These are phyloP conservation scores for Ogataea polymorpha DNA, from an alignment of 805 yeast genomes.

Conservation along the genomic window DNA sequence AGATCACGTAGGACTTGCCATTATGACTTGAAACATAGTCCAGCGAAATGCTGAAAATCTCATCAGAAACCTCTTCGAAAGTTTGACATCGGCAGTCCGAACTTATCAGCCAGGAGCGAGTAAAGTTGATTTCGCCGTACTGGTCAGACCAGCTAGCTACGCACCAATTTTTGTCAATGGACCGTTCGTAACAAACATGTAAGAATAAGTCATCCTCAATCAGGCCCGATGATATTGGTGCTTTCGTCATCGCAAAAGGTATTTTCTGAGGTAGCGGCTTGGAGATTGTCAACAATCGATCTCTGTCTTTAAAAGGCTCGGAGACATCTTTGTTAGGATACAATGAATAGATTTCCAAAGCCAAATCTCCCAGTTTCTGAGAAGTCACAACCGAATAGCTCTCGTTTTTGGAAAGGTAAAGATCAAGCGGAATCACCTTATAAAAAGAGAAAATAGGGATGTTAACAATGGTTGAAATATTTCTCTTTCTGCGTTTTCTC, in stretches of 20 bases:
- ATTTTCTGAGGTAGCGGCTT: conserved; percentile 42
- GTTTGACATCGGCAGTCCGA: conserved; percentile 29
- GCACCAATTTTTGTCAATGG: conserved; percentile 79
- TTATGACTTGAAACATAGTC: conserved; percentile 40
- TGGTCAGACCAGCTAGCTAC: conserved; percentile 90
- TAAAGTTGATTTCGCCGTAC: conserved; percentile 58
- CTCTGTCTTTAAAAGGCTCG: conserved; percentile 25
- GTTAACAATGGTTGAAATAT: conserved; percentile 9
- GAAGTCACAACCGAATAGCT: conserved; percentile 32
- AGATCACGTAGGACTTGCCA: conserved; percentile 59
- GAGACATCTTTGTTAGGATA: conserved; percentile 35
- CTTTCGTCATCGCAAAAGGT: conserved; percentile 41
- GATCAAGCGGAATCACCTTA: conserved; percentile 42
- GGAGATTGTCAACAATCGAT: conserved; percentile 38
- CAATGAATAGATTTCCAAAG: conserved; percentile 56
- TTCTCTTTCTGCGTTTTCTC: conserved; percentile 27
- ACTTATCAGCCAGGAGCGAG: conserved; percentile 59
- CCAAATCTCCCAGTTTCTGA: conserved; percentile 39
- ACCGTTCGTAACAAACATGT: conserved; percentile 83
- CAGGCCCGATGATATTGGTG: conserved; percentile 35
- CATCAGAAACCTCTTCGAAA: conserved; percentile 60
- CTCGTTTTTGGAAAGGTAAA: conserved; percentile 35
- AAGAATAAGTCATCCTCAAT: conserved; percentile 69
- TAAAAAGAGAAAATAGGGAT: conserved; percentile 24
- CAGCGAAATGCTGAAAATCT: conserved; percentile 61